Base-by-base conservation (phyloP, 2,329 filamentous ascomycete genomes). In the Alternaria infectoria region DNA sequence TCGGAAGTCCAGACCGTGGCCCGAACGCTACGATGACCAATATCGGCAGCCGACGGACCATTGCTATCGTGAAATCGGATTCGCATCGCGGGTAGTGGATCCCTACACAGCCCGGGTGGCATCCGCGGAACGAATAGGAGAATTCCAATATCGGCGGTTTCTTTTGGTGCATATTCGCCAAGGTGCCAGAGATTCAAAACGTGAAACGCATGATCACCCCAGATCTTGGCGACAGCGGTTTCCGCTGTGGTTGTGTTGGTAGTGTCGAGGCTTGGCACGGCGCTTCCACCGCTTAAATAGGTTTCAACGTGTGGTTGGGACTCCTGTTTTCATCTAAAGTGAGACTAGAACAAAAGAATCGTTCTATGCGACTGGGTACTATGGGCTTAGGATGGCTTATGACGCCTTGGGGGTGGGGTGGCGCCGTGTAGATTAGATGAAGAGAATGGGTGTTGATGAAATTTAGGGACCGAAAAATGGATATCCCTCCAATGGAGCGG, bases 171-270 rank as follows among this genome's bases (percentile, higher is more conserved):
- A 57, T 57, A 57, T 49, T 46, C 23, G 59, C 54, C 54, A 61
- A 57, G 45, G 28, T 25, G 52, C 47, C 15, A 45, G 45, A 55
- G 47, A 44, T 21, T 47, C 49, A 55, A 49, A 59, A 49, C 28
- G 25, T 66, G 64, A 66, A 68, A 68, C 66, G 61, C 28, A 23
- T 64, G 63, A 62, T 58, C 45, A 44, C 61, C 45, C 54, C 52
- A 47, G 56, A 58, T 51, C 63, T 68, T 68, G 61, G 66, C 66
- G 28, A 36, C 57, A 54, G 57, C 50, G 54, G 51, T 56, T 56
- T 25, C 11, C n/a, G 47, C 43, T 28, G 54, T 52, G n/a, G 32
- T 46, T 36, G 40, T 51, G 52, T 60, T 60, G 30, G 54, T 57
- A 9, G 9, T 32, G n/a, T 40, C 43, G 19, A 57, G 45, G 25